Evolutionary conservation across 2,329 filamentous ascomycete genomes (phyloP), one percentile per base, ranked within the genome.

Genomic region (Cladorrhinum sp.): DNA sequence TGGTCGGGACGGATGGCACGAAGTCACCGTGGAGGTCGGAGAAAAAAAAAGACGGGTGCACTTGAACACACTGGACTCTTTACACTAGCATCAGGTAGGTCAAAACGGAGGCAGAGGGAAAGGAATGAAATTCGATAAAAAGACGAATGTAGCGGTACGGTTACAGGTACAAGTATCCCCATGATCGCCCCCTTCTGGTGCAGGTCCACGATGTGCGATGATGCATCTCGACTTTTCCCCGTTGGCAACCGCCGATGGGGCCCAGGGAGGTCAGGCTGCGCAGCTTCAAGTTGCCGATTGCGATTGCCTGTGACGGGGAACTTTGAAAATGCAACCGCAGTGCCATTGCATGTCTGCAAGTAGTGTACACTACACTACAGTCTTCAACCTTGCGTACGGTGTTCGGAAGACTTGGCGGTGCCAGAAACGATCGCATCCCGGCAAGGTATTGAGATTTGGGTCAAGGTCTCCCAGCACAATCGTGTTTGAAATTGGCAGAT

Each of bases 401-500:
- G n/a, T n/a, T n/a, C n/a, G n/a, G n/a, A n/a, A n/a, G 32, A 36
- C 32, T 36, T 36, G 32, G 32, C 41, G 41, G 41, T 45, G 16
- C 41, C 16, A 45, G 16, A 45, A 18, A 45, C 41, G 41, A 45
- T 45, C 41, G 16, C 16, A n/a, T 45, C 41, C 41, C 41, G 41
- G 18, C 16, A 22, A 20, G 18, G 10, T 3, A 45, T 18, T 10
- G 36, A 41, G 36, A 41, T 41, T 41, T 41, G 36, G 36, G 10
- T 41, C 36, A 13, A 41, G 16, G 6, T n/a, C 25, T 5, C 32
- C 9, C 16, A 12, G 27, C 6, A 32, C 12, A 32, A 41, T 18
- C 5, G 16, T 45, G 41, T 22, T 13, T 20, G 18, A 45, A 45
- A 45, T 45, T 45, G 41, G 41, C 41, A 64, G 62, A 64, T 64